Evolutionary conservation across 768 basidiomycete genomes (phyloP), one percentile per base, ranked within the genome.

Genomic region (Agrocybe pediades): DNA sequence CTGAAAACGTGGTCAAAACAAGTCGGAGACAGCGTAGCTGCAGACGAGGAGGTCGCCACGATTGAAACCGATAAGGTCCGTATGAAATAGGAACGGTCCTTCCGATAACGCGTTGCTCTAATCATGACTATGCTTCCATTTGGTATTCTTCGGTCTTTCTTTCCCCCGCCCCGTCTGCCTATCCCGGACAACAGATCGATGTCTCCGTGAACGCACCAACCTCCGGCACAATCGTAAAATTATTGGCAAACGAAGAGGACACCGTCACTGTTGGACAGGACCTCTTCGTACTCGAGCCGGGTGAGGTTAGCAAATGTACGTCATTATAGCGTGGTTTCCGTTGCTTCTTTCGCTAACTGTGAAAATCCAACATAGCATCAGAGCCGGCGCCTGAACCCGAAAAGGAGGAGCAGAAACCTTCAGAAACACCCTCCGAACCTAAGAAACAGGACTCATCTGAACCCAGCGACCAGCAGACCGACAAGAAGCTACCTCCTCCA

Each of bases 31-130:
- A 81, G 76, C 53, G 95, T 98, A 51, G 83, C 87, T 67, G 87
- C 78, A 24, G 96, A 98, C 68, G 96, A 98, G 74, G 96, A 99
- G 75, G 81, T 99, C 40, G 96, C 94, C 15, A 96, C 94, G 41
- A 98, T 98, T 60, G 96, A 98, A 76, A 99, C 96, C 7, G 96
- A 99, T 80, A 98, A 98, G 88, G 96, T 92, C 56, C 46, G 61
- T 54, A 19, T 54, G 44, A 42, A 46, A 21, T 47, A 51, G 42
- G 45, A 45, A 40, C 19, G 55, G 30, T 42, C 52, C 62, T 54
- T 40, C 41, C 52, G 44, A 44, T 47, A 40, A 44, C 36, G 43
- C 6, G 39, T 39, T 25, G 9, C 45, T 48, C 48, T 58, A 11
- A 48, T 42, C 50, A 26, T 27, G n/a, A 42, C 41, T 48, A 56